Percentiles rank a stretch among this genome's conserved stretches.
Conservation (phyloP, 257 asterid species). For the Jaltomata sinuosa region DNA sequence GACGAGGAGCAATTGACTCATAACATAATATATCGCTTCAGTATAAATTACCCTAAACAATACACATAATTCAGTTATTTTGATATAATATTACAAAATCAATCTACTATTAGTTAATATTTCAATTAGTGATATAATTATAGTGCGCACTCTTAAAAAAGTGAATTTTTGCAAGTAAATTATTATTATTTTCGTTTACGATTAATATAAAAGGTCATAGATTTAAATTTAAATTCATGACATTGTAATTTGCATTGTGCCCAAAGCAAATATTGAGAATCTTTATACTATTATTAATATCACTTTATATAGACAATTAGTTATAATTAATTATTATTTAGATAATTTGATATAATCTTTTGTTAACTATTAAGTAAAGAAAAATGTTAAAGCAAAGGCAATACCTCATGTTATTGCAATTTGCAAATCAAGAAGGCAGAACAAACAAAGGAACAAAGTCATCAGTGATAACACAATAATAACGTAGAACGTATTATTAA, state of each 20-base stretch:
- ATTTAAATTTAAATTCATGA: too few relatives aligned
- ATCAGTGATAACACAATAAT: slow-evolving; percentile 11
- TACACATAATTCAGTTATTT: not conserved
- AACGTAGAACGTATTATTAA: not conserved
- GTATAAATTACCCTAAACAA: not conserved
- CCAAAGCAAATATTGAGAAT: not conserved
- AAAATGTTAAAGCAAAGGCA: not conserved
- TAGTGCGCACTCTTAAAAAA: not conserved
- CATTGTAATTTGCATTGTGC: not conserved
- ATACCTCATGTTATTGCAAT: not conserved
- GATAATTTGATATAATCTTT: not conserved
- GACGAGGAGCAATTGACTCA: too few relatives aligned
- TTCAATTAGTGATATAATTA: not conserved
- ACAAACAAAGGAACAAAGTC: not conserved
- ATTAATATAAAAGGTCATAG: not conserved
- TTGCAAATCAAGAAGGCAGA: not conserved
- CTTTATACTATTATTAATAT: not conserved
- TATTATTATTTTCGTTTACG: too few relatives aligned
- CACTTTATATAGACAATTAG: not conserved
- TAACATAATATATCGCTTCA: too few relatives aligned
- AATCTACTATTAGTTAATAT: not conserved
- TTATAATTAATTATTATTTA: not conserved
- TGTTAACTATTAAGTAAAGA: not conserved
- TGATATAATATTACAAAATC: not conserved
- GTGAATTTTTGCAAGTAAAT: not conserved